These are phyloP conservation scores for Candida boidinii DNA, from an alignment of 805 yeast genomes.

Conservation along the genomic window DNA sequence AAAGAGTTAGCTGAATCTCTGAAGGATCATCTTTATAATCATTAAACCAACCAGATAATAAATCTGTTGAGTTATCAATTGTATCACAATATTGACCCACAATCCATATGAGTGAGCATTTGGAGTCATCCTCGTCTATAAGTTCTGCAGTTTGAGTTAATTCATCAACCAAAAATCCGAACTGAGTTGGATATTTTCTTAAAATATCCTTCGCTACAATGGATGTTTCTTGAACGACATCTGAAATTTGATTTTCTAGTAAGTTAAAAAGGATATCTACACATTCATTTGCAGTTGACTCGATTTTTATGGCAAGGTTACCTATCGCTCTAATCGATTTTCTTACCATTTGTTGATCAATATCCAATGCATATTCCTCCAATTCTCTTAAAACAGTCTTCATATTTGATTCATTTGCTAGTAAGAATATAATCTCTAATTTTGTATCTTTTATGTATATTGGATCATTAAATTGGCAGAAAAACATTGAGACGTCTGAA, in stretches of 20 bases:
- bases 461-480: constrained; percentile 79
- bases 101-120: constrained; percentile 75
- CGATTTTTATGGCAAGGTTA: constrained; percentile 72
- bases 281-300: constrained; percentile 52
- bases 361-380: constrained; percentile 80
- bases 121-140: constrained; percentile 72
- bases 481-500: constrained; percentile 72
- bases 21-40: constrained; percentile 54
- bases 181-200: constrained; percentile 62
- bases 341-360: constrained; percentile 78
- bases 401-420: constrained; percentile 61
- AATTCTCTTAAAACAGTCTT: constrained; percentile 61
- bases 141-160: constrained; percentile 37
- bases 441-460: constrained; percentile 85
- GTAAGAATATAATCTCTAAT: constrained; percentile 71
- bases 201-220: constrained; percentile 70
- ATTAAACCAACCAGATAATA: constrained; percentile 33
- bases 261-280: constrained; percentile 54
- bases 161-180: constrained; percentile 33
- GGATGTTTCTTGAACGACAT: constrained; percentile 72
- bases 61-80: constrained; percentile 32
- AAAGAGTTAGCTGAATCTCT: constrained; percentile 64
- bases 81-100: constrained; percentile 59
- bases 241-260: constrained; percentile 55
- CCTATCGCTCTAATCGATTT: constrained; percentile 88